Base-by-base conservation (phyloP, 106 monocot genomes). In the Iris macrosiphon region DNA sequence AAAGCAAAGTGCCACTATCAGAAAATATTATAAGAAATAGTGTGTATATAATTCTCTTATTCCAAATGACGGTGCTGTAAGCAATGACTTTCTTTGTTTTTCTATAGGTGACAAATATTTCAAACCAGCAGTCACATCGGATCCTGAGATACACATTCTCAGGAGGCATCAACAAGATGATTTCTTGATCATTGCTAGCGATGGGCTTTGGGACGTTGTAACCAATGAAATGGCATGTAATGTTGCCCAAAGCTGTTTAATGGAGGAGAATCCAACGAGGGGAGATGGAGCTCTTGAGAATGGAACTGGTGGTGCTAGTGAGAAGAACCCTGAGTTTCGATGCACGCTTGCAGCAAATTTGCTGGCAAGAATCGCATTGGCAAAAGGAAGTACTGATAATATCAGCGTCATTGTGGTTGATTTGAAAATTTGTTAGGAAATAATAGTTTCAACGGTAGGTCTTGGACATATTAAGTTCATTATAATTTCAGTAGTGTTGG, bases 201-300 rank as follows among this genome's bases (percentile, higher is more conserved):
- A 92, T 28, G 92, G 85, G 14, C 35, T 92, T 32, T 92, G 85
- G 85, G 85, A 86, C 47, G 85, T 80, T 3, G 9, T 86, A 16
- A 38, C 85, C 20, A 77, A 80, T 15, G 79, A 82, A 10, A 27
- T 79, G 40, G 85, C 92, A n/a, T 85, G 92, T 39, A 70, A 76
- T 32, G 71, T 92, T 2, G 79, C 79, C 0, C 72, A 73, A 1
- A 60, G 63, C 23, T 86, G 86, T 35, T 68, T 92, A 32, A 57
- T 57, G 23, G 84, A 89, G 34, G 62, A 70, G n/a, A 31, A 56
- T 44, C 49, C 33, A 18, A 18, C 27, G 0, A 23, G 16, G 33
- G 65, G 30, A 47, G 30, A 43, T 17, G 34, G 23, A 30, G 45
- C 13, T 8, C n/a, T n/a, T n/a, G n/a, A n/a, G n/a, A n/a, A n/a